Percentiles rank a stretch among this genome's conserved stretches.
Conservation (phyloP, 1,284 basidiomycete genomes). For the Melampsora americana region DNA sequence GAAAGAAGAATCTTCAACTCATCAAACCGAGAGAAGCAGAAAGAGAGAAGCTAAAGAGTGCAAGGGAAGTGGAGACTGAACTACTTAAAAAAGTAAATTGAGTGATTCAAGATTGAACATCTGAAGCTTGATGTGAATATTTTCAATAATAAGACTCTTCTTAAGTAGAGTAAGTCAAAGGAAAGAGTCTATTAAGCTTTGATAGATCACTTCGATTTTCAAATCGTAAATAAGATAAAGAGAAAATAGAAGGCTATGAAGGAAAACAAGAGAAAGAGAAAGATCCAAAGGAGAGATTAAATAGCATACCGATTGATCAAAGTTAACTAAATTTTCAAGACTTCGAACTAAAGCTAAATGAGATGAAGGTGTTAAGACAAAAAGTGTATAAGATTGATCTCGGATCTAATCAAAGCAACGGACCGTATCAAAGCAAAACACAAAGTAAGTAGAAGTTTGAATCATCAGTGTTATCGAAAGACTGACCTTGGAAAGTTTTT, state of each 20-base stretch:
- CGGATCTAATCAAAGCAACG: slow-evolving; percentile 9
- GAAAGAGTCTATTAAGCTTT: not conserved
- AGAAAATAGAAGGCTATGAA: not conserved
- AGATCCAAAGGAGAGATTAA: not conserved
- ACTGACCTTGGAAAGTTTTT: not conserved
- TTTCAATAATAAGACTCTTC: too few relatives aligned
- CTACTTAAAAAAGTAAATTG: too few relatives aligned
- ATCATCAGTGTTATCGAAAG: not conserved
- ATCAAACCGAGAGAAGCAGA: too few relatives aligned
- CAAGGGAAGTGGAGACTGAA: too few relatives aligned
- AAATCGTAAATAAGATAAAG: not conserved
- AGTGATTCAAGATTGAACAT: too few relatives aligned
- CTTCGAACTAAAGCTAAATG: slow-evolving; percentile 31
- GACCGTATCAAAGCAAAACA: not conserved
- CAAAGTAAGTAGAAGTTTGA: not conserved
- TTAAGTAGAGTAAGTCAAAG: not conserved
- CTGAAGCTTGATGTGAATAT: too few relatives aligned
- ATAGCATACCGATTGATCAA: slow-evolving; percentile 26
- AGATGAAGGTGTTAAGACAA: slow-evolving; percentile 28
- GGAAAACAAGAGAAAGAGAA: not conserved
- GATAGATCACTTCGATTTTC: not conserved
- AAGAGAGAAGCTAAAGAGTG: too few relatives aligned
- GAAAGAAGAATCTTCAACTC: too few relatives aligned
- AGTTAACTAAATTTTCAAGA: slow-evolving; percentile 5
- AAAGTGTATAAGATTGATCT: slow-evolving; percentile 28